Conservation (phyloP, 345 rosid species). For the Durio zibethinus region DNA sequence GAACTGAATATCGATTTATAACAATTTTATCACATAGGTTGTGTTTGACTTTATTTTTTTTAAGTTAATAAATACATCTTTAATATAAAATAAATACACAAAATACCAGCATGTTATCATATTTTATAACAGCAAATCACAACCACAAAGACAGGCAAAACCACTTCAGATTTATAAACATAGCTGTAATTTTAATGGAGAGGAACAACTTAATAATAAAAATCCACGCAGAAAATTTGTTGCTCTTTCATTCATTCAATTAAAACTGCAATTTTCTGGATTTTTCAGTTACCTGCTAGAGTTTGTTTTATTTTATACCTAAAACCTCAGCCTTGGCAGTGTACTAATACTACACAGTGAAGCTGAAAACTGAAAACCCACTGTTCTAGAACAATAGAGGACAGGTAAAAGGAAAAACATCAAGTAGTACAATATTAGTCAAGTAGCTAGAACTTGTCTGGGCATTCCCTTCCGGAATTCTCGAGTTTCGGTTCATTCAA, state of each 20-base stretch:
- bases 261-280: conserved; percentile 9
- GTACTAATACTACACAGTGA: conserved; percentile 3
- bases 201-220: neutral
- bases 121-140: no score
- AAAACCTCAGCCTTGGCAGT: conserved; percentile 14
- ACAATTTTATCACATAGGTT: no score
- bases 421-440: neutral
- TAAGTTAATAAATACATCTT: no score
- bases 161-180: neutral
- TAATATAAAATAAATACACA: no score
- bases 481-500: neutral
- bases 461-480: neutral
- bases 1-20: no score
- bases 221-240: conserved; percentile 2
- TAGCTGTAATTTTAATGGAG: neutral
- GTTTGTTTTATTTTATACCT: conserved; percentile 18
- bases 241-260: conserved; percentile 8
- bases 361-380: conserved; percentile 5
- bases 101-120: no score
- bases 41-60: no score
- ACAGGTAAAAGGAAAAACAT: neutral
- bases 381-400: neutral
- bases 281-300: neutral
- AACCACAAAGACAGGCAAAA: neutral
- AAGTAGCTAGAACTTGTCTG: neutral